Percentiles rank a stretch among this genome's conserved stretches.
Evolutionary conservation across 208 protist genomes (phyloP).

Genomic region (Leishmania braziliensis): DNA sequence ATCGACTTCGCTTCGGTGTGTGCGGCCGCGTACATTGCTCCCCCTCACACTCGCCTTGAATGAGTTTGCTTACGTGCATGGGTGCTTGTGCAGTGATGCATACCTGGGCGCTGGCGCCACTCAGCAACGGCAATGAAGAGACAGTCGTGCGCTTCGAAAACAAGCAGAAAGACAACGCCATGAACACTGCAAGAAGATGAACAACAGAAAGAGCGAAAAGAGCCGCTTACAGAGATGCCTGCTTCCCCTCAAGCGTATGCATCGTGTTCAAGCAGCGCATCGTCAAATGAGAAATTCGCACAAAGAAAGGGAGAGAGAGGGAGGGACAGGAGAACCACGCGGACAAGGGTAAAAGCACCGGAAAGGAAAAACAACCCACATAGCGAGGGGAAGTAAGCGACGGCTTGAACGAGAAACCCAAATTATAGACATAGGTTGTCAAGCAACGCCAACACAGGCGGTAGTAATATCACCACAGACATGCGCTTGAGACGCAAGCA

Average conservation of each 20-base stretch:
- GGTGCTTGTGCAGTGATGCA: neutral
- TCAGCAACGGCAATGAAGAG: neutral
- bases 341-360: neutral
- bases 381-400: neutral
- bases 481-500: neutral
- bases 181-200: neutral
- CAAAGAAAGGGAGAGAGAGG: slow-evolving; percentile 8
- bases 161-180: no score
- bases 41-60: neutral
- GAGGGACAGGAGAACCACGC: neutral
- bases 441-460: neutral
- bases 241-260: neutral
- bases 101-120: neutral
- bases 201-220: neutral
- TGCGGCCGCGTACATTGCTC: neutral
- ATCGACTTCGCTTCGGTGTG: neutral
- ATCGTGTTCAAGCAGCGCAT: neutral
- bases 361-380: neutral
- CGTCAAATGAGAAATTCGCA: neutral
- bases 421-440: neutral
- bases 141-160: neutral
- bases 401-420: neutral
- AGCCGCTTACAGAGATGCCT: no score
- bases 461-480: neutral
- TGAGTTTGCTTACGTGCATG: neutral